These are phyloP conservation scores for Nemophila menziesii DNA, from an alignment of 257 asterid species.

Conservation along the genomic window DNA sequence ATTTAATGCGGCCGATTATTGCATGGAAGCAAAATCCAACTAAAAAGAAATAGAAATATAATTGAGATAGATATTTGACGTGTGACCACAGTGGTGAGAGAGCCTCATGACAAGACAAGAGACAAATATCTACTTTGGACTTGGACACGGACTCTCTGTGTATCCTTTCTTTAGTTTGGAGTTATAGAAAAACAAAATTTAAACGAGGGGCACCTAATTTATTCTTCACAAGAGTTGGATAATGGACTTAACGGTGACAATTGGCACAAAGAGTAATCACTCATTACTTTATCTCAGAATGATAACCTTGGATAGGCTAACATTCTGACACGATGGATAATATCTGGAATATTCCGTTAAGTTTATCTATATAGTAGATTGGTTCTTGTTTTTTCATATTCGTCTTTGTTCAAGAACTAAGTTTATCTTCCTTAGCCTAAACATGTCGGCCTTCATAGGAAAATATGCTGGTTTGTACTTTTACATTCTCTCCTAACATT, in stretches of 20 bases:
- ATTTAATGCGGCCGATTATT: too few relatives aligned
- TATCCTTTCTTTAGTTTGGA: too few relatives aligned
- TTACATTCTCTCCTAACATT: too few relatives aligned
- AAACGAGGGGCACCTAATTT: too few relatives aligned
- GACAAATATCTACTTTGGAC: too few relatives aligned
- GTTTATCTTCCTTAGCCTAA: constrained; percentile 12
- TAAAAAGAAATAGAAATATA: too few relatives aligned
- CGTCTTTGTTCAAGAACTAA: constrained; percentile 5
- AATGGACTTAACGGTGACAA: constrained; percentile 9
- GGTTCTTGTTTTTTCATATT: constrained; percentile 9
- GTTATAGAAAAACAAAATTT: too few relatives aligned
- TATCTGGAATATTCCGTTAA: constrained; percentile 23
- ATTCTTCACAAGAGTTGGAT: background rate
- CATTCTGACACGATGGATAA: constrained; percentile 24
- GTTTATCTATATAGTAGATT: constrained; percentile 16
- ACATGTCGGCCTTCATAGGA: constrained; percentile 83
- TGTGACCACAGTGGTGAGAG: too few relatives aligned
- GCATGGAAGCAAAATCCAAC: too few relatives aligned
- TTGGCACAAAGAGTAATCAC: constrained; percentile 36
- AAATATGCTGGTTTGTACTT: constrained; percentile 57
- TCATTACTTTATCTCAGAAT: constrained; percentile 34
- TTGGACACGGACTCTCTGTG: too few relatives aligned
- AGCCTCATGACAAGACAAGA: too few relatives aligned
- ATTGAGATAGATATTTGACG: too few relatives aligned
- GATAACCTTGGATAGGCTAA: constrained; percentile 60